These are phyloP conservation scores for Nemania bipapillata DNA, from an alignment of 2,329 filamentous ascomycete genomes.

Conservation along the genomic window DNA sequence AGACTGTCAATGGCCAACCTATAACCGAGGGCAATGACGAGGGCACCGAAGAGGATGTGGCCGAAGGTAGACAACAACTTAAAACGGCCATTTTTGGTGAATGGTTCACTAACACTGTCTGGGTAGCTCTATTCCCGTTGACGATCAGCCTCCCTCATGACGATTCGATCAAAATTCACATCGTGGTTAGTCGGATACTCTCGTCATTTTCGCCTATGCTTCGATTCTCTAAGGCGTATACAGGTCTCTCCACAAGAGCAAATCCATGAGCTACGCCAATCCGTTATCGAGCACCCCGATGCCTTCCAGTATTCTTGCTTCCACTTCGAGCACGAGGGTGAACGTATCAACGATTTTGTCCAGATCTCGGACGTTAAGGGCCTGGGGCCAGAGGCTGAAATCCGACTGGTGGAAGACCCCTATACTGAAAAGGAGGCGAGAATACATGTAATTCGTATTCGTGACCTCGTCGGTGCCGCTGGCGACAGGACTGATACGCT, in stretches of 20 bases:
- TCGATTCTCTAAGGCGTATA: conserved; percentile 40
- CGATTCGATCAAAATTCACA: conserved; percentile 79
- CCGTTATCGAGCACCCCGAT: conserved; percentile 89
- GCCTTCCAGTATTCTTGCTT: conserved; percentile 99
- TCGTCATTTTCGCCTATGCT: conserved; percentile 16
- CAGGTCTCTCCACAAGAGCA: conserved; percentile 93
- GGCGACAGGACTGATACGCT: conserved; percentile 87
- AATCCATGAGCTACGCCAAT: conserved; percentile 95
- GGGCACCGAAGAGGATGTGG: conserved; percentile 45
- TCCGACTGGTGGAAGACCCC: conserved; percentile 87
- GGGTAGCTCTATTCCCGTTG: conserved; percentile 66
- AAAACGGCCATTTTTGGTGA: neutral
- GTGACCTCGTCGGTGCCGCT: conserved; percentile 92
- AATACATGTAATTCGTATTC: conserved; percentile 88
- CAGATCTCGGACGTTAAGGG: conserved; percentile 89
- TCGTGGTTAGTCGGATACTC: conserved; percentile 73
- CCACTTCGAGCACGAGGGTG: conserved; percentile 89
- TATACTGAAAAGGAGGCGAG: conserved; percentile 99
- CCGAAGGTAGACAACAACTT: conserved; percentile 43
- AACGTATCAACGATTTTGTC: conserved; percentile 93
- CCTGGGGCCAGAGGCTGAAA: conserved; percentile 78
- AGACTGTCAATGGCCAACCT: conserved; percentile 44
- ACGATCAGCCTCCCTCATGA: conserved; percentile 85
- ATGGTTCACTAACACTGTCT: conserved; percentile 27
- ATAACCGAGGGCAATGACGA: conserved; percentile 41